These are phyloP conservation scores for Myxozyma neglecta DNA, from an alignment of 805 yeast species.

Conservation along the genomic window DNA sequence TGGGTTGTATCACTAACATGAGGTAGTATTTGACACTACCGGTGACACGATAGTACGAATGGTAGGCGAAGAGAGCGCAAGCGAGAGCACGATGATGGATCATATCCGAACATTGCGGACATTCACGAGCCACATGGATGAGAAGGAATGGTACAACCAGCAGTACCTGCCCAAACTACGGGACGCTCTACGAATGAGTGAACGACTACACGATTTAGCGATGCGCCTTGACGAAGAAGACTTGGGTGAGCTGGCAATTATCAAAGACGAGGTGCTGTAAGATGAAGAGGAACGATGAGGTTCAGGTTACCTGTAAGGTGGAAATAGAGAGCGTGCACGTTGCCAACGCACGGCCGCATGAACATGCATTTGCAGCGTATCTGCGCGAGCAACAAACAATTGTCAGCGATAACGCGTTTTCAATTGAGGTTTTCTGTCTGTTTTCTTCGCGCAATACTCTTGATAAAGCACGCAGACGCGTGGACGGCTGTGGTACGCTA, in stretches of 20 bases:
- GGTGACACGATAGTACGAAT: neutral
- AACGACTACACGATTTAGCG: neutral
- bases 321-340: neutral
- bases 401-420: too few relatives aligned
- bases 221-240: neutral
- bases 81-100: neutral
- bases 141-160: slow-evolving; percentile 14
- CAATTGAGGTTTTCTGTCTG: too few relatives aligned
- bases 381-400: too few relatives aligned
- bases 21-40: neutral
- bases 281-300: too few relatives aligned
- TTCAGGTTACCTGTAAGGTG: neutral
- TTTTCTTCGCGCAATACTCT: too few relatives aligned
- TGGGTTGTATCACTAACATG: neutral
- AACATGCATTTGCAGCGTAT: neutral
- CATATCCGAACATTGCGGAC: slow-evolving; percentile 3
- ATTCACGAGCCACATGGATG: slow-evolving; percentile 13
- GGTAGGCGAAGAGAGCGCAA: slow-evolving; percentile 1
- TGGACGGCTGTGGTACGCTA: too few relatives aligned
- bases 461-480: too few relatives aligned
- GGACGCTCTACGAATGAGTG: slow-evolving; percentile 12
- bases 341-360: neutral
- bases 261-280: neutral
- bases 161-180: slow-evolving; percentile 5
- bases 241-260: neutral